phyloP scores from a whole-genome alignment of 345 rosid genomes.

The Euclidium syriacum region DNA sequence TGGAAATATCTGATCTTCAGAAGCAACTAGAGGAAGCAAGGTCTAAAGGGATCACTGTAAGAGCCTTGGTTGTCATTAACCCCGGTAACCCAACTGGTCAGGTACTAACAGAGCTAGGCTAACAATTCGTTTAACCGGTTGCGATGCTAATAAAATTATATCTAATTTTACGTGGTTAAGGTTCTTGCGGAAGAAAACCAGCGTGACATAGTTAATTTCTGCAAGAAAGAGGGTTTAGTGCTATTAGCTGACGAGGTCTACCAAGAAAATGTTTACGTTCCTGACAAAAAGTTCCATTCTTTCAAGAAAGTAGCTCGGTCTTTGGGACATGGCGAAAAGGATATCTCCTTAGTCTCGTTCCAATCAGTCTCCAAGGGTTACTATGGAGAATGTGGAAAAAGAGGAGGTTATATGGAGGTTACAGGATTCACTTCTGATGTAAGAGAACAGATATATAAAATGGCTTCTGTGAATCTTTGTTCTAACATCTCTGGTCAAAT shows the following conservation, averaged over 20 bases:
- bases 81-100: constrained; percentile 95
- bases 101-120: constrained; percentile 31
- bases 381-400: constrained; percentile 90
- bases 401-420: constrained; percentile 98
- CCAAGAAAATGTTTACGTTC: constrained; percentile 82
- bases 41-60: constrained; percentile 61
- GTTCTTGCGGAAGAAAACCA: constrained; percentile 88
- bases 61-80: constrained; percentile 85
- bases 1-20: constrained; percentile 73
- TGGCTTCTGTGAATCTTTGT: constrained; percentile 86
- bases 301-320: constrained; percentile 80
- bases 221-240: constrained; percentile 86
- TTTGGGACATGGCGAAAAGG: constrained; percentile 67
- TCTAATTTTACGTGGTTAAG: constrained; percentile 29
- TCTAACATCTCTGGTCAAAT: constrained; percentile 90
- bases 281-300: constrained; percentile 78
- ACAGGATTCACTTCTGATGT: constrained; percentile 66
- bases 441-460: constrained; percentile 86
- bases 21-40: constrained; percentile 64
- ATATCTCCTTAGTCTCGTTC: constrained; percentile 66
- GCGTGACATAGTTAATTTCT: constrained; percentile 63
- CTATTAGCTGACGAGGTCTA: constrained; percentile 92
- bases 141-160: not conserved
- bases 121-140: not conserved
- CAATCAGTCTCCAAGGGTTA: constrained; percentile 93